Conservation (phyloP, 2,329 filamentous ascomycete species). For the Fusarium sp. region DNA sequence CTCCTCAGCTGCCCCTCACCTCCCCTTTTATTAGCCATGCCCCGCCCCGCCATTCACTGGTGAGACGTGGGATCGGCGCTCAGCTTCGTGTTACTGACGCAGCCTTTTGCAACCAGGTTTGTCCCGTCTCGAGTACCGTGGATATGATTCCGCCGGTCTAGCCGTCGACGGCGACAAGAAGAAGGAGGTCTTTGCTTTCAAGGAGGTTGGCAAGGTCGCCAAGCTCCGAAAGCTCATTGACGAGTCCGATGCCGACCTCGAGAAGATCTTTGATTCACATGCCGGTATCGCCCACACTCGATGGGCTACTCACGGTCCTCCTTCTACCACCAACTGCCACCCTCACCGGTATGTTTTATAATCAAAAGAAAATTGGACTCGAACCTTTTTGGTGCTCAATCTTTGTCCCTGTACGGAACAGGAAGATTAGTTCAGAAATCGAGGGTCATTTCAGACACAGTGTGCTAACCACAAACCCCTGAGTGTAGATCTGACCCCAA, state of each 20-base stretch:
- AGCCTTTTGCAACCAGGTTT: slow-evolving; percentile 71
- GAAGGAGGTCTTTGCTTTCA: slow-evolving; percentile 96
- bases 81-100: slow-evolving; percentile 50
- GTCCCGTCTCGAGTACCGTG: slow-evolving; percentile 95
- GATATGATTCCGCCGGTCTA: slow-evolving; percentile 97
- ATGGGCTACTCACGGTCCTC: slow-evolving; percentile 97
- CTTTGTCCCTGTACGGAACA: slow-evolving; percentile 1
- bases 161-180: slow-evolving; percentile 98
- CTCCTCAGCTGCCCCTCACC: slow-evolving; percentile 36
- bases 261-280: slow-evolving; percentile 97
- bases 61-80: slow-evolving; percentile 43
- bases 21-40: slow-evolving; percentile 40
- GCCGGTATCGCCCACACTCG: slow-evolving; percentile 98
- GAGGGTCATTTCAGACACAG: slow-evolving; percentile 8
- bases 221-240: slow-evolving; percentile 95
- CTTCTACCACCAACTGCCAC: slow-evolving; percentile 96
- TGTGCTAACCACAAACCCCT: slow-evolving; percentile 40
- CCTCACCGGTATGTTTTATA: slow-evolving; percentile 82
- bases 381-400: slow-evolving; percentile 1
- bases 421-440: slow-evolving; percentile 18
- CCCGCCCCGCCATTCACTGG: slow-evolving; percentile 46
- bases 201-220: slow-evolving; percentile 99
- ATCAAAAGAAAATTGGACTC: slow-evolving; percentile 6
- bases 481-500: slow-evolving; percentile 82
- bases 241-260: slow-evolving; percentile 83